Evolutionary conservation across 2,329 filamentous ascomycete genomes (phyloP).

Genomic region (Epichloe gansuensis): DNA sequence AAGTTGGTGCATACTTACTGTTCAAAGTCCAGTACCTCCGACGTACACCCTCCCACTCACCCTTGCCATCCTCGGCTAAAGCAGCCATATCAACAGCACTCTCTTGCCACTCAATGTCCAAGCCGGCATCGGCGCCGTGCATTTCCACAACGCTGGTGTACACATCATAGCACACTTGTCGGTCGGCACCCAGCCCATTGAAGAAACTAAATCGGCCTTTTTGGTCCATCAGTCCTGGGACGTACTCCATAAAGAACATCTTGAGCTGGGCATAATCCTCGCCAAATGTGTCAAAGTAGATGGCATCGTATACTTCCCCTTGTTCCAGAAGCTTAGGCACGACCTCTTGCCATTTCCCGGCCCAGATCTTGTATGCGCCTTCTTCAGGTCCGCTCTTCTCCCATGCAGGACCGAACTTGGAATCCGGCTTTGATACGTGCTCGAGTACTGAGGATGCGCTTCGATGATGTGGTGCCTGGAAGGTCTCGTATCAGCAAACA

Average conservation of each 20-base stretch:
- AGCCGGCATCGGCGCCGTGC: conserved; percentile 76
- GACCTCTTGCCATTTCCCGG: conserved; percentile 67
- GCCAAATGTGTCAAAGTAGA: conserved; percentile 97
- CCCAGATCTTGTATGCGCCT: conserved; percentile 60
- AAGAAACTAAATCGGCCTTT: conserved; percentile 75
- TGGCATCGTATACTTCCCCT: conserved; percentile 66
- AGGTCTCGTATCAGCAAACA: conserved; percentile 59
- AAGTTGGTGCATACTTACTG: conserved; percentile 15
- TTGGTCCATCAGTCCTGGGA: conserved; percentile 64
- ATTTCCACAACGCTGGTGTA: conserved; percentile 88
- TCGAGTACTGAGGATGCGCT: conserved; percentile 65
- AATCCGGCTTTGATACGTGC: conserved; percentile 39
- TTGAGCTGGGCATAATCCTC: conserved; percentile 82
- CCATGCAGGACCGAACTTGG: conserved; percentile 44
- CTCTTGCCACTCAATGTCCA: conserved; percentile 80
- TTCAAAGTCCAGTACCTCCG: conserved; percentile 84
- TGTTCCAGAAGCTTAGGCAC: conserved; percentile 54
- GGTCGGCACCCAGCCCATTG: conserved; percentile 83
- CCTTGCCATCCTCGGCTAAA: conserved; percentile 53
- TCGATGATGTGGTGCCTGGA: conserved; percentile 73
- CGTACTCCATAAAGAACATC: conserved; percentile 76
- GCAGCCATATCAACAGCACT: conserved; percentile 56
- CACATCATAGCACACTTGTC: conserved; percentile 89
- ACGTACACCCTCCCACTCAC: conserved; percentile 80
- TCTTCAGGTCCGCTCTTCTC: conserved; percentile 41